Base-by-base conservation (phyloP, 345 rosid genomes). In the Turnera subulata region DNA sequence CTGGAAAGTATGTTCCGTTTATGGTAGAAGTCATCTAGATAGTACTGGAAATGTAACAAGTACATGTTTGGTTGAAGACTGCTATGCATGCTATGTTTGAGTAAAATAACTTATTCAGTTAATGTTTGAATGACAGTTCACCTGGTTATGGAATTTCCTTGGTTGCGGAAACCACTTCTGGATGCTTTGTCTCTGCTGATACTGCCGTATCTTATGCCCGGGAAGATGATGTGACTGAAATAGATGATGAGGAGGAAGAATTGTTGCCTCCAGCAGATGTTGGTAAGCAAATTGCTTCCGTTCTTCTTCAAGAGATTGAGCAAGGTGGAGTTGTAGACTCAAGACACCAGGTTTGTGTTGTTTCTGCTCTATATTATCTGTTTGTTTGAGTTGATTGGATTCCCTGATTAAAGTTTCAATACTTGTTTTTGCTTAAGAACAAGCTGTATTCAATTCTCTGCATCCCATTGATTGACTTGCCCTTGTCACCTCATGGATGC, bases 291-390 rank as follows among this genome's bases (percentile, higher is more conserved):
- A 68, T 76, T 66, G 97, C 96, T 45, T 80, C 90, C 18, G 54
- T 77, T 83, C 91, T 93, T 49, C 97, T 90, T 51, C 72, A 82
- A 19, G 95, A 93, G 82, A 76, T 93, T 64, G 92, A 82, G 71
- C 89, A 78, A 66, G 96, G 97, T 32, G 99, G 99, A 67, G 96
- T 93, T 38, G 96, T 90, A 44, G 97, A 93, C 73, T 87, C 99
- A 37, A 63, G 92, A 39, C 96, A 90, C 73, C 96, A 87, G 95
- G 97, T 89, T 16, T 32, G 82, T 65, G 33, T 33, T 51, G 20
- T 56, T 49, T 51, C n/a, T 7, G 39, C 37, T 21, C 45, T 50
- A 14, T 38, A 0, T 5, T 6, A 2, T 19, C 11, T 14, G 35
- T 46, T 16, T 19, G 1, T 5, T 24, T 26, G 21, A 32, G 11